These are phyloP conservation scores for Populus tomentosa DNA, from an alignment of 441 rosid species.

Conservation along the genomic window DNA sequence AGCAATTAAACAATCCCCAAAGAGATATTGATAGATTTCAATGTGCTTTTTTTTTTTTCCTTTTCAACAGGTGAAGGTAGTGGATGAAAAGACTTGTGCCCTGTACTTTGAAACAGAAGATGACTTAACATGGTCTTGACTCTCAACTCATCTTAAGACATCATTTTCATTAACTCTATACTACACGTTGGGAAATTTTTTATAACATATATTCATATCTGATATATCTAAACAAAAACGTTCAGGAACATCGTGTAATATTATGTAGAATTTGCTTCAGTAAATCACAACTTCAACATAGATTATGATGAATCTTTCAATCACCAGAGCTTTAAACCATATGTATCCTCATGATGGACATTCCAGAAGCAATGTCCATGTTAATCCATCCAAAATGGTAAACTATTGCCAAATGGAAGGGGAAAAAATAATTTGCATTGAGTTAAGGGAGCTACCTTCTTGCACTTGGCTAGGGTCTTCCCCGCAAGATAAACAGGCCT, in stretches of 20 bases:
- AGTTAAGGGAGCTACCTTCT: constrained; percentile 50
- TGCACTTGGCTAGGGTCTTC: constrained; percentile 64
- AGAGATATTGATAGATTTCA: not conserved
- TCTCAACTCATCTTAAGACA: not conserved
- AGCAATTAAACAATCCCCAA: not conserved
- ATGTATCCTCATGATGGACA: not conserved
- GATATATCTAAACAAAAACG: not conserved
- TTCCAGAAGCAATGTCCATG: not conserved
- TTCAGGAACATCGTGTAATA: not conserved
- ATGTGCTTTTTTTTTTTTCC: not conserved
- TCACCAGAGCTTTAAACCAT: not conserved
- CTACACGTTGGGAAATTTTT: not conserved
- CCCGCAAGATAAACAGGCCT: constrained; percentile 88
- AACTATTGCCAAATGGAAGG: not conserved
- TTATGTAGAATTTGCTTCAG: not conserved
- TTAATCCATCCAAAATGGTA: not conserved
- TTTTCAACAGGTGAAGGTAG: not conserved
- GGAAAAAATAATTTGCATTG: not conserved
- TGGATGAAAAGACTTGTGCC: too few species aligned
- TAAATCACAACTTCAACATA: not conserved
- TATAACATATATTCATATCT: not conserved
- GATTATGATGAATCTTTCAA: not conserved
- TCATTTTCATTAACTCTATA: not conserved
- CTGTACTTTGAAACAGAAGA: not conserved
- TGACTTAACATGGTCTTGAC: not conserved